phyloP scores from a whole-genome alignment of 2,329 filamentous ascomycete genomes.

The Dactylellina haptotyla region DNA sequence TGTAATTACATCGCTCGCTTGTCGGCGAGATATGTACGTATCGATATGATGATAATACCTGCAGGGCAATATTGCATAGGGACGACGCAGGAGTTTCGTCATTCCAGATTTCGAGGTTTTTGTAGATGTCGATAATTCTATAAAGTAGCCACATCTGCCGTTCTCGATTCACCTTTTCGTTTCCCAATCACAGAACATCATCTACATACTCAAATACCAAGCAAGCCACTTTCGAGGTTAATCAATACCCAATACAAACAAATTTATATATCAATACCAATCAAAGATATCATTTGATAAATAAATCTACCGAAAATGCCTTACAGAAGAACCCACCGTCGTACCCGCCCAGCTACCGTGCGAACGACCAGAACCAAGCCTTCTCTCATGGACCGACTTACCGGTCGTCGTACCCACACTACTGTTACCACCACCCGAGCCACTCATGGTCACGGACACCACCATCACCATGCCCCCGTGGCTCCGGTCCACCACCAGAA shows the following conservation, averaged over 20 bases:
- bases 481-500: constrained; percentile 71
- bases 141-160: constrained; percentile 18
- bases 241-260: not conserved
- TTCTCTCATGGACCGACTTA: constrained; percentile 68
- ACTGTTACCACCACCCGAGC: constrained; percentile 63
- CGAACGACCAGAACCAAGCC: constrained; percentile 63
- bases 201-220: constrained; percentile 2
- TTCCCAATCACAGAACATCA: constrained; percentile 9
- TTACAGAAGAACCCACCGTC: constrained; percentile 16
- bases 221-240: constrained; percentile 5
- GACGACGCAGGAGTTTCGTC: constrained; percentile 44
- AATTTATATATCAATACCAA: not conserved
- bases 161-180: not conserved
- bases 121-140: constrained; percentile 7
- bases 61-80: too few relatives aligned
- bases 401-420: constrained; percentile 62
- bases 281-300: not conserved
- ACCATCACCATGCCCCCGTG: constrained; percentile 60
- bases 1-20: too few relatives aligned
- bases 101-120: not conserved
- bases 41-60: too few relatives aligned
- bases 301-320: constrained; percentile 27
- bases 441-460: constrained; percentile 63
- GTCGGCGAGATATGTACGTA: too few relatives aligned
- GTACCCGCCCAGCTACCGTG: constrained; percentile 58